Base-by-base conservation (phyloP, 345 rosid genomes). In the Ceriops decandra region DNA sequence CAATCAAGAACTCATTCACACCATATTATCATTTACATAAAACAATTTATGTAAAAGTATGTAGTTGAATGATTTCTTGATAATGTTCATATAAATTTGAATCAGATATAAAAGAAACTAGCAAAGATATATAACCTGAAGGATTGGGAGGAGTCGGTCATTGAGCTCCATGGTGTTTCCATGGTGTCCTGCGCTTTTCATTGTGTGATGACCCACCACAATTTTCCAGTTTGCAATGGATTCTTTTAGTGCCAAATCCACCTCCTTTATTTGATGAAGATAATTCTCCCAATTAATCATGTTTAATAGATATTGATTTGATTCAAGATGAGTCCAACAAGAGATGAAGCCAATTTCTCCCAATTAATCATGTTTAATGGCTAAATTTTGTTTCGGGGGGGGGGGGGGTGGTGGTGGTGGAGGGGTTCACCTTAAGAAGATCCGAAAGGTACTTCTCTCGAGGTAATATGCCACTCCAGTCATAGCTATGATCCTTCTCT, bases 171-270 rank as follows among this genome's bases (percentile, higher is more conserved):
- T 1, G 19, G 97, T 90, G 68, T 66, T 76, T 6, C 92, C 87
- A n/a, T 90, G 97, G 9, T 82, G 76, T 19, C 93, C 93, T 1
- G 82, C 89, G 54, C 92, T 90, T 73, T 71, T 83, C 24, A 90
- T 88, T 56, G 95, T 83, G 64, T 88, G 97, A 58, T 90, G 97
- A 2, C 97, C 97, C 0, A 90, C 86, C n/a, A 87, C 92, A 22
- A 90, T 79, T 70, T 88, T 88, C 97, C 97, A 90, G 65, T 74
- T 76, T 0, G 91, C 90, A 7, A 9, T 57, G 35, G 95, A 90
- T 46, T 74, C 70, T 74, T 68, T 81, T 33, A 91, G 65, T 5
- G 82, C 77, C 42, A 20, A 36, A 15, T 85, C 74, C 38, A 87
- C 52, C n/a, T 85, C 86, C 83, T 82, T 47, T 10, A 20, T 22